These are phyloP conservation scores for Microdochium bolleyi DNA, from an alignment of 2,329 filamentous ascomycete species.

Conservation along the genomic window DNA sequence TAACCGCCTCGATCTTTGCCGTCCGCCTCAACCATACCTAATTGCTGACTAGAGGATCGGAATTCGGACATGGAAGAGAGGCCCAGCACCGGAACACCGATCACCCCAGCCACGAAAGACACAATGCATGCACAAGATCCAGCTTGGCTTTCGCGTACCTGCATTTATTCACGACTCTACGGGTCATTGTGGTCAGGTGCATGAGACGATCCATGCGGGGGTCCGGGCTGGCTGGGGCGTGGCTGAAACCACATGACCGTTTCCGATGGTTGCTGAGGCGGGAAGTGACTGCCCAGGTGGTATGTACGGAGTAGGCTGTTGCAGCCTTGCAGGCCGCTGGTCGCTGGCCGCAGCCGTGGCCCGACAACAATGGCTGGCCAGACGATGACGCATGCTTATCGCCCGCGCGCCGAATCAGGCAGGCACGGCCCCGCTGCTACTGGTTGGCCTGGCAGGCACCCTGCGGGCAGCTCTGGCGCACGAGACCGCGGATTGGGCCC, in stretches of 20 bases:
- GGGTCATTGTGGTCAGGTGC: not conserved
- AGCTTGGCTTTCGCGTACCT: not conserved
- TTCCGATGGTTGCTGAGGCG: not conserved
- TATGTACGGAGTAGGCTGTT: too few relatives aligned
- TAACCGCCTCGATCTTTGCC: too few relatives aligned
- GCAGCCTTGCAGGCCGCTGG: too few relatives aligned
- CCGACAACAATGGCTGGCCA: not conserved
- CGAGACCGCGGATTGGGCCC: not conserved
- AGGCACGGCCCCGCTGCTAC: conserved; percentile 1
- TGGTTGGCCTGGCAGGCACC: not conserved
- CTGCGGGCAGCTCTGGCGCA: not conserved
- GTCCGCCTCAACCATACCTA: too few relatives aligned
- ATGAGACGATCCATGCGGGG: not conserved
- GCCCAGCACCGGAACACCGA: not conserved
- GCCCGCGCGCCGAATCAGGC: not conserved
- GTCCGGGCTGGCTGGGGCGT: not conserved
- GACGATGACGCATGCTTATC: not conserved
- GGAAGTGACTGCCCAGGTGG: too few relatives aligned
- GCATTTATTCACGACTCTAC: not conserved
- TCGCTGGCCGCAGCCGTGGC: too few relatives aligned
- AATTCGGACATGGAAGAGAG: not conserved
- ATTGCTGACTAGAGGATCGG: too few relatives aligned
- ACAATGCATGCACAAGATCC: not conserved
- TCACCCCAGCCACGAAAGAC: too few relatives aligned
- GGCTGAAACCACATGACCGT: not conserved